Base-by-base conservation (phyloP, 1,284 basidiomycete genomes). In the Uromyces viciae-fabae region DNA sequence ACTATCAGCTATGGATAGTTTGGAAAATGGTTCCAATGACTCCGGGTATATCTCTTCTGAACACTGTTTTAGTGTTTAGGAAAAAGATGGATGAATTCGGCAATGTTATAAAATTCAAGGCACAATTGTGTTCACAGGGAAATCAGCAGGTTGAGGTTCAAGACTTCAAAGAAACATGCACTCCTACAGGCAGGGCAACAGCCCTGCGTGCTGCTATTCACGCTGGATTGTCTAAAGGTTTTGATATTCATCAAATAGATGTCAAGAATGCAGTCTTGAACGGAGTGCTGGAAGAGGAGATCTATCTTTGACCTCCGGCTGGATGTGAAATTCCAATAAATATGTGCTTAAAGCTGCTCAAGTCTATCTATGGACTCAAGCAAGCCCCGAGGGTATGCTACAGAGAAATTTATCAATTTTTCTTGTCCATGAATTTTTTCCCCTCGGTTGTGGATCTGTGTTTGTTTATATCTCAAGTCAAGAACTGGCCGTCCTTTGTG, bases 181-280 rank as follows among this genome's bases (percentile, higher is more conserved):
- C 60, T 5, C 74, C 74, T 25, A 76, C 74, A 1, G 74, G 60
- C 2, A 42, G 28, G 3, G 19, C 40, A 33, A 11, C 56, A 2
- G n/a, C 60, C 31, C 25, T 76, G 2, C 25, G 31, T 0, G 8
- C 42, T 4, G 22, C 66, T 31, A 19, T 76, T 3, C 9, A 38
- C n/a, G 2, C 42, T 5, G 56, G 33, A 1, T 38, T 58, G 7
- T 25, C 25, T 46, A n/a, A 66, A 40, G 42, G n/a, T 33, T 28
- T 42, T 7, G 74, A 76, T 2, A 76, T 76, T n/a, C 74, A 76
- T n/a, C 56, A 76, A 66, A 76, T 76, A 60, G 74, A 76, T 17
- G 22, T 52, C 19, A 49, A 46, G 28, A 76, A 42, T 2, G 38
- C 60, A n/a, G 62, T 76, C 46, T 36, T 76, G 2, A 60, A 75